phyloP scores from a whole-genome alignment of 352 stramenopile species.

The Phytophthora sp. region DNA sequence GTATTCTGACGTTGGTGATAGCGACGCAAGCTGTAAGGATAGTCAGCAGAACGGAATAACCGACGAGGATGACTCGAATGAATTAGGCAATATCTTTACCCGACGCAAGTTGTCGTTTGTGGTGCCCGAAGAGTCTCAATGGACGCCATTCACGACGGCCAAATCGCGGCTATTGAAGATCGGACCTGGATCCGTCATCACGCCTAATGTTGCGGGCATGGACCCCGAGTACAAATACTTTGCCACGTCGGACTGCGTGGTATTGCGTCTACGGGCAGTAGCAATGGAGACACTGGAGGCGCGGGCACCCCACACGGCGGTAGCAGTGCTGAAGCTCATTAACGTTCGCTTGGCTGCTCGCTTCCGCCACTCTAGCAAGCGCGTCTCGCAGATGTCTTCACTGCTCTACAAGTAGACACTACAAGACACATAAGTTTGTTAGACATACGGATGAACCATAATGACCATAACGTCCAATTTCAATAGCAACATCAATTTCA shows the following conservation, averaged over 20 bases:
- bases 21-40: conserved; percentile 8
- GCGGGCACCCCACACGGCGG: conserved; percentile 65
- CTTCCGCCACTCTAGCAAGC: conserved; percentile 78
- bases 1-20: conserved; percentile 13
- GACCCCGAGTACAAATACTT: conserved; percentile 66
- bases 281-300: conserved; percentile 66
- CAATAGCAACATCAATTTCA: conserved; percentile 26
- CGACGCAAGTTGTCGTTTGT: conserved; percentile 48
- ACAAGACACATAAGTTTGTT: conserved; percentile 3
- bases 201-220: conserved; percentile 49
- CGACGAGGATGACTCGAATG: conserved; percentile 16
- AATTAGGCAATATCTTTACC: conserved; percentile 11
- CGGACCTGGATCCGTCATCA: conserved; percentile 74
- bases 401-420: conserved; percentile 72
- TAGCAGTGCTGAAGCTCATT: conserved; percentile 78
- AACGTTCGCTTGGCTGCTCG: conserved; percentile 63
- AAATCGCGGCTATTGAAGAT: conserved; percentile 78
- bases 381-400: conserved; percentile 78
- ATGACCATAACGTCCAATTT: conserved; percentile 7
- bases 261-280: conserved; percentile 61
- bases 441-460: conserved; percentile 4
- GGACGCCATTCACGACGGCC: conserved; percentile 69
- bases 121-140: conserved; percentile 56
- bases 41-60: neutral
- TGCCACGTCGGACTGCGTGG: conserved; percentile 66